A percentile compares a stretch with the other conserved stretches of the same genome.
Conservation (phyloP, 179 eudicot genomes). For the Sideroxylon spinosum region DNA sequence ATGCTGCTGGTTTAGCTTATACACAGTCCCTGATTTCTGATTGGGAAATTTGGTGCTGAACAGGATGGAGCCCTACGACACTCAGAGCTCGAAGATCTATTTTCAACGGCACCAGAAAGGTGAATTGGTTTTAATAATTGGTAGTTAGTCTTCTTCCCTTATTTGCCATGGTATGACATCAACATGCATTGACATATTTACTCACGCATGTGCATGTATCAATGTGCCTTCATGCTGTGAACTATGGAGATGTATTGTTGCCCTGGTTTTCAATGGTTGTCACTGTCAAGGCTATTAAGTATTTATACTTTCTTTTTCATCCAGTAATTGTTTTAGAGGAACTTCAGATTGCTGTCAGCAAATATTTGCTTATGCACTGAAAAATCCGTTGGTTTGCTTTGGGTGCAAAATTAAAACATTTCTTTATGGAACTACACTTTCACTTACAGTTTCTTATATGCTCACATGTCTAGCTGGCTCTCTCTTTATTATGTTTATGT, state of each 20-base stretch:
- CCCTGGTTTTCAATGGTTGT: not conserved
- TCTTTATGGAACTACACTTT: not conserved
- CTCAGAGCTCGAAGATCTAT: slow-evolving; percentile 75
- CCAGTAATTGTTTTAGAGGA: not conserved
- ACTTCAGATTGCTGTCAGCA: not conserved
- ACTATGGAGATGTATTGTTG: not conserved
- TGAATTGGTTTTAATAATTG: slow-evolving; percentile 22
- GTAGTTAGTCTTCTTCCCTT: slow-evolving; percentile 6
- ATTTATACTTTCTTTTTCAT: not conserved
- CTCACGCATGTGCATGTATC: not conserved
- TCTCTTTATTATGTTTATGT: not conserved
- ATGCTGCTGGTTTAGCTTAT: not conserved
- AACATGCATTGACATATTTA: not conserved
- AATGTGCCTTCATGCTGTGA: not conserved
- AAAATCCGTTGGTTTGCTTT: not conserved
- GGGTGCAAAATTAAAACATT: not conserved
- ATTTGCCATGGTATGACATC: not conserved
- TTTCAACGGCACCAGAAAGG: slow-evolving; percentile 98
- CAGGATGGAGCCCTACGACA: slow-evolving; percentile 70
- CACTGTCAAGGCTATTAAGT: not conserved
- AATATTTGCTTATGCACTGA: not conserved
- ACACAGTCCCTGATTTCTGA: slow-evolving; percentile 7
- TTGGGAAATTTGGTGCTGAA: slow-evolving; percentile 17
- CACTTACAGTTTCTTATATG: not conserved
- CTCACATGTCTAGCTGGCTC: not conserved